A percentile compares a stretch with the other conserved stretches of the same genome.
Conservation (phyloP, 31 red algal genomes). For the Bonnemaisonia californica region DNA sequence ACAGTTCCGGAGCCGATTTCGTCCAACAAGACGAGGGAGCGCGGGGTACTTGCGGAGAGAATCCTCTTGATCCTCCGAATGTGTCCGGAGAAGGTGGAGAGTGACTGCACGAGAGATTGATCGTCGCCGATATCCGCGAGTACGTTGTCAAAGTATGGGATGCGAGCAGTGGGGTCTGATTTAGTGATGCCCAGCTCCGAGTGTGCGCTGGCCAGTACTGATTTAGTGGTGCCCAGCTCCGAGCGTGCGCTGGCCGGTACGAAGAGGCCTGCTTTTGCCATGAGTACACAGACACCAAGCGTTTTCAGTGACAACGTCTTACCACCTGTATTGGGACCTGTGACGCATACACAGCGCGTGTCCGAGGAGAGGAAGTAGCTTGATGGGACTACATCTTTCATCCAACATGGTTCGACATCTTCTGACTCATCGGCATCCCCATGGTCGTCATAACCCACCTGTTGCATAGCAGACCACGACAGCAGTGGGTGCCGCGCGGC, state of each 20-base stretch:
- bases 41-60: conserved; percentile 38
- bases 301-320: conserved; percentile 94
- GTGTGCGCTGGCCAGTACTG: background rate
- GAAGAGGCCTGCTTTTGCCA: conserved; percentile 82
- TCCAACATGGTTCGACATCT: conserved; percentile 21
- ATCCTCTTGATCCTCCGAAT: conserved; percentile 81
- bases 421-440: no score
- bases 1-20: conserved; percentile 93
- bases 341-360: conserved; percentile 74
- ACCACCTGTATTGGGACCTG: conserved; percentile 91
- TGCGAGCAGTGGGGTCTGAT: background rate
- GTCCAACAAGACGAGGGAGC: conserved; percentile 82
- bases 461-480: conserved; percentile 52
- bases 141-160: conserved; percentile 89
- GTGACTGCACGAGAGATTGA: conserved; percentile 81
- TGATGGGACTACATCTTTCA: conserved; percentile 60
- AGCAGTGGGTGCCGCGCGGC: conserved; percentile 83
- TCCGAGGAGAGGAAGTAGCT: conserved; percentile 52
- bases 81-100: conserved; percentile 92
- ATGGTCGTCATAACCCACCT: background rate
- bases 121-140: conserved; percentile 96
- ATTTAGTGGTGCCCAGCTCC: background rate
- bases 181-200: background rate
- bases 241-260: conserved; percentile 32
- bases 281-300: conserved; percentile 75